phyloP scores from a whole-genome alignment of 371 early-diverging fungal genomes.

The Encephalitozoon cuniculi region DNA sequence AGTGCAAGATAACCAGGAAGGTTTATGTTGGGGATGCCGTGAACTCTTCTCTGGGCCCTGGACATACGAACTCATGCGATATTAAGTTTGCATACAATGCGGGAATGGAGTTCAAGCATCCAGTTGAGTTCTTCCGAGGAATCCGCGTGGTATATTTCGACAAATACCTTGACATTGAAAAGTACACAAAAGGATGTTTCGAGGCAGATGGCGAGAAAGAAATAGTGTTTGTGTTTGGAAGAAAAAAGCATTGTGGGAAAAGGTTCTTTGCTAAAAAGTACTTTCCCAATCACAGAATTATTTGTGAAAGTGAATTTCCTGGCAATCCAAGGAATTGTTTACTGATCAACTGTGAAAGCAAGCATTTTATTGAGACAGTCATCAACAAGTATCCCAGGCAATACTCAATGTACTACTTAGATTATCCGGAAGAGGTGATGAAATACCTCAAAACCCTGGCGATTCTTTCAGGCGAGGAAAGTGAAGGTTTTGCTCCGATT shows the following conservation, averaged over 20 bases:
- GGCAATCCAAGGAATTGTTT: neutral
- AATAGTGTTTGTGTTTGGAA: constrained; percentile 18
- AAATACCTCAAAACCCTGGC: constrained; percentile 10
- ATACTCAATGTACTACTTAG: neutral
- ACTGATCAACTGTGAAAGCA: constrained; percentile 4
- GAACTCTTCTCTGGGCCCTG: neutral
- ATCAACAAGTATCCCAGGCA: neutral
- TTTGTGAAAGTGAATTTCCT: neutral
- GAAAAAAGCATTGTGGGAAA: constrained; percentile 30
- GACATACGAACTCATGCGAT: constrained; percentile 19
- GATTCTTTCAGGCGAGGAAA: neutral
- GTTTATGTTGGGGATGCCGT: constrained; percentile 43
- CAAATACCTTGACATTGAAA: neutral
- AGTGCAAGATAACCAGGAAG: neutral
- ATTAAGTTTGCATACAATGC: constrained; percentile 42
- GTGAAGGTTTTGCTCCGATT: neutral
- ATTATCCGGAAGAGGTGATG: constrained; percentile 16
- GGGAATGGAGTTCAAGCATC: constrained; percentile 29
- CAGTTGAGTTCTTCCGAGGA: constrained; percentile 27
- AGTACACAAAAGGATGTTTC: neutral
- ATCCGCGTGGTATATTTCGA: neutral
- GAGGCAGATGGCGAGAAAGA: neutral
- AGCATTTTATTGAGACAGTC: neutral
- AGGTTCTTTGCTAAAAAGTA: constrained; percentile 27
- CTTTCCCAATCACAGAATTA: neutral